These are phyloP conservation scores for Fusarium solani-melongenae DNA, from an alignment of 2,329 filamentous ascomycete genomes.

Conservation along the genomic window DNA sequence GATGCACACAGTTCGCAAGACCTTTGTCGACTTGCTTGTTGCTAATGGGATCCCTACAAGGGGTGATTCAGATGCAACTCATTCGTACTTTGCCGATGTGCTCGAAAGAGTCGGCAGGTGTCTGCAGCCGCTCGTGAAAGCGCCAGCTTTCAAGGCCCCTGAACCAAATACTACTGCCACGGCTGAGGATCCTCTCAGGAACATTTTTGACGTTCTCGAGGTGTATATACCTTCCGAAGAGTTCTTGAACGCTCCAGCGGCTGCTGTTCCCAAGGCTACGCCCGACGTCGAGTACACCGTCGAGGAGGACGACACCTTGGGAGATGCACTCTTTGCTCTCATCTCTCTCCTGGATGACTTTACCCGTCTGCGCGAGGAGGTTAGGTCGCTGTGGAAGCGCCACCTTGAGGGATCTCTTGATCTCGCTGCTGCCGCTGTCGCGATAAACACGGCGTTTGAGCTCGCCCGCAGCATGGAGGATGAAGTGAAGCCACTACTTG, in stretches of 20 bases:
- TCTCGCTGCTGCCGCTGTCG: conserved; percentile 30
- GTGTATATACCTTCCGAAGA: conserved; percentile 28
- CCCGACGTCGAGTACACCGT: conserved; percentile 9
- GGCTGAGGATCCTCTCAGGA: neutral
- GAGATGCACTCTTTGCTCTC: conserved; percentile 24
- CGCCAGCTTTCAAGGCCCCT: neutral
- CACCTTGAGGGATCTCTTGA: conserved; percentile 1
- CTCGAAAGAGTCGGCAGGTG: conserved; percentile 31
- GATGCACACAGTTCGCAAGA: conserved; percentile 15
- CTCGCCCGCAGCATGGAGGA: conserved; percentile 47
- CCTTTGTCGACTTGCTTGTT: conserved; percentile 16
- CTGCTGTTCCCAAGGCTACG: neutral
- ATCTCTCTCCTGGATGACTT: conserved; percentile 18
- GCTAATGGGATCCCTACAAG: neutral
- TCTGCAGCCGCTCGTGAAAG: conserved; percentile 27
- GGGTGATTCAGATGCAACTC: conserved; percentile 2
- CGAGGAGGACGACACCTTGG: conserved; percentile 17
- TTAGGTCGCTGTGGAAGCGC: conserved; percentile 22
- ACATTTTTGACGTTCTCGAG: conserved; percentile 21
- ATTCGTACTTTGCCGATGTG: conserved; percentile 32
- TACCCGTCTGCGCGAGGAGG: conserved; percentile 1
- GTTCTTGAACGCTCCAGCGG: conserved; percentile 28
- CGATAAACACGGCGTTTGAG: conserved; percentile 36
- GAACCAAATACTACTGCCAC: neutral
- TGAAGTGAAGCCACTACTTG: conserved; percentile 55